Percentiles rank a stretch among this genome's conserved stretches.
Evolutionary conservation across 805 yeast genomes (phyloP).

Genomic region (Zygosaccharomyces bailii): DNA sequence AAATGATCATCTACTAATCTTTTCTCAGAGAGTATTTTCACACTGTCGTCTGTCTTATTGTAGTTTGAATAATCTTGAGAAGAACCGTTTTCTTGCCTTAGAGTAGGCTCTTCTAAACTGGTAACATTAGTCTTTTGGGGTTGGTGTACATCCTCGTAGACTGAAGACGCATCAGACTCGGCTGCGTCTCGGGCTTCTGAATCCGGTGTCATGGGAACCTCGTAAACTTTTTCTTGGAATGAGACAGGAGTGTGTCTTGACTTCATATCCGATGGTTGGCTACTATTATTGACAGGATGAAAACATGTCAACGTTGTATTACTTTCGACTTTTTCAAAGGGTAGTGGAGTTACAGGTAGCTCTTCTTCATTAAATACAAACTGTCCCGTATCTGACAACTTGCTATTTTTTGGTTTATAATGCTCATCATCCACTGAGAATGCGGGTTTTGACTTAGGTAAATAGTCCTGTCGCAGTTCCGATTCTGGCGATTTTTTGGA

Average conservation of each 20-base stretch:
- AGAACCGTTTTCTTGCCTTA: not conserved
- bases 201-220: slow-evolving; percentile 2
- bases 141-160: slow-evolving; percentile 4
- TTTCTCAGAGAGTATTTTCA: slow-evolving; percentile 16
- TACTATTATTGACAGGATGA: not conserved
- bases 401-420: not conserved
- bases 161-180: slow-evolving; percentile 2
- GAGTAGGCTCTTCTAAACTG: not conserved
- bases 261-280: not conserved
- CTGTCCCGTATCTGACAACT: not conserved
- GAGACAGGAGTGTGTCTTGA: not conserved
- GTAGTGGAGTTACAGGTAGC: not conserved
- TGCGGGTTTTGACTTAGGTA: not conserved
- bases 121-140: not conserved
- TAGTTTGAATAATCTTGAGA: slow-evolving; percentile 1
- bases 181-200: slow-evolving; percentile 1
- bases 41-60: slow-evolving; percentile 18
- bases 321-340: not conserved
- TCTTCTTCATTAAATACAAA: not conserved
- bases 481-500: slow-evolving; percentile 24
- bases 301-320: not conserved
- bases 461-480: slow-evolving; percentile 19
- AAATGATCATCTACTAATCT: slow-evolving; percentile 1
- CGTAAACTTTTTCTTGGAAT: slow-evolving; percentile 1
- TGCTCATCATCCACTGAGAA: not conserved